Percentiles rank a stretch among this genome's conserved stretches.
phyloP scores from a whole-genome alignment of 2,329 filamentous ascomycete genomes.

The Colletotrichum tabaci region DNA sequence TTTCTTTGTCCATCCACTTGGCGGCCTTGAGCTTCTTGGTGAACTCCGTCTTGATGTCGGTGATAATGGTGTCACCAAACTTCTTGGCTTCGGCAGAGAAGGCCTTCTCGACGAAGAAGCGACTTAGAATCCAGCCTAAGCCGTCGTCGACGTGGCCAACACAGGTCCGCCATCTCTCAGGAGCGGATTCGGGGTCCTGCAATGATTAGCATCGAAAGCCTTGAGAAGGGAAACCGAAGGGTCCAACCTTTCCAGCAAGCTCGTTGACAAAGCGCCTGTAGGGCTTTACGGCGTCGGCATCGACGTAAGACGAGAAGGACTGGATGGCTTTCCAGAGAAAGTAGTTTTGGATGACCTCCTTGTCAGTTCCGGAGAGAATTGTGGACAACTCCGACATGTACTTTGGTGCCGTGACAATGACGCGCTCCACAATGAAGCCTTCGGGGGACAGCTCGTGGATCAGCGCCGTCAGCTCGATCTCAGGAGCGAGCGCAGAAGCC shows the following conservation, averaged over 20 bases:
- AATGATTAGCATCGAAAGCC: constrained; percentile 2
- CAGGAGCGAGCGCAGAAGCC: constrained; percentile 67
- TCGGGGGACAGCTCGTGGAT: constrained; percentile 67
- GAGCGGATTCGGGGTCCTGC: constrained; percentile 70
- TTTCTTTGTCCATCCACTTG: constrained; percentile 76
- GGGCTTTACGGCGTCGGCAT: constrained; percentile 72
- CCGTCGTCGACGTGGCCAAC: constrained; percentile 70
- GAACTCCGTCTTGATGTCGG: constrained; percentile 78
- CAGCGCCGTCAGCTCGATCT: constrained; percentile 67
- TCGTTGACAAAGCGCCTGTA: constrained; percentile 73
- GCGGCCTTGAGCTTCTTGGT: constrained; percentile 70
- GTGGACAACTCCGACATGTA: constrained; percentile 72
- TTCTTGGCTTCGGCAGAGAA: constrained; percentile 77
- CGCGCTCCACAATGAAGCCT: constrained; percentile 63
- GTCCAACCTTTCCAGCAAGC: constrained; percentile 67
- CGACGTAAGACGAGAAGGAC: constrained; percentile 65
- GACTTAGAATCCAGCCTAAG: constrained; percentile 78
- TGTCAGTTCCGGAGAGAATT: constrained; percentile 67
- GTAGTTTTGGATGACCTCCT: constrained; percentile 72
- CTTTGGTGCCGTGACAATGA: constrained; percentile 72
- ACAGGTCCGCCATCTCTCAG: constrained; percentile 78
- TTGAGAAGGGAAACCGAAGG: constrained; percentile 22
- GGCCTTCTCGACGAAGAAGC: constrained; percentile 78
- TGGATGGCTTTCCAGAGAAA: constrained; percentile 76
- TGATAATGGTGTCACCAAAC: constrained; percentile 78